phyloP scores from a whole-genome alignment of 1,284 basidiomycete species.

The Polyporus tsugae region DNA sequence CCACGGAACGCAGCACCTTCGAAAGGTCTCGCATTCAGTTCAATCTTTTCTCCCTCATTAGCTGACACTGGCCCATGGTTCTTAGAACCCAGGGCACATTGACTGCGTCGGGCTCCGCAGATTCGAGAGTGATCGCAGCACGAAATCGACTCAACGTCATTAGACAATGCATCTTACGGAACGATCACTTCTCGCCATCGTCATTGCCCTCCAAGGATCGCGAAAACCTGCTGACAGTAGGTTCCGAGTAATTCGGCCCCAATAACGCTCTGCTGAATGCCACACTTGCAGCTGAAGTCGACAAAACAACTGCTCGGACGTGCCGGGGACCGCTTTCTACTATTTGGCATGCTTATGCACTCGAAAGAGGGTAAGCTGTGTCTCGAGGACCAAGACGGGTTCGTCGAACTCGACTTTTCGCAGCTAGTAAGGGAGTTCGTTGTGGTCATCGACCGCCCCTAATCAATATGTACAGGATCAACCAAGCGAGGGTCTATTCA shows the following conservation, averaged over 20 bases:
- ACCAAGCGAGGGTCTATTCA: slow-evolving; percentile 96
- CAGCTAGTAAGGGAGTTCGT: slow-evolving; percentile 70
- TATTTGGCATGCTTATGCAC: slow-evolving; percentile 93
- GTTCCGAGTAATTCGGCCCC: slow-evolving; percentile 8
- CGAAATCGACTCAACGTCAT: slow-evolving; percentile 89
- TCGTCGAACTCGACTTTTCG: slow-evolving; percentile 89
- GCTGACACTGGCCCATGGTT: not conserved
- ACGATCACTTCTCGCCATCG: slow-evolving; percentile 96
- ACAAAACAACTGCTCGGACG: slow-evolving; percentile 97
- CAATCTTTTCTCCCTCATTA: slow-evolving; percentile 1
- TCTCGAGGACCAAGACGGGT: slow-evolving; percentile 94
- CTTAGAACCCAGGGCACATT: slow-evolving; percentile 56
- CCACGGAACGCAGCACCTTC: slow-evolving; percentile 84
- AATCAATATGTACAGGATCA: slow-evolving; percentile 66
- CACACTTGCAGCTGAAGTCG: slow-evolving; percentile 77
- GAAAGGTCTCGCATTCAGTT: slow-evolving; percentile 64
- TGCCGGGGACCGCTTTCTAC: slow-evolving; percentile 88
- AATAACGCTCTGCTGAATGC: slow-evolving; percentile 4
- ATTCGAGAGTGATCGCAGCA: slow-evolving; percentile 78
- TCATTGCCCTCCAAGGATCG: slow-evolving; percentile 88
- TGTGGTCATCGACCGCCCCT: slow-evolving; percentile 15
- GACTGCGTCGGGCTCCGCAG: slow-evolving; percentile 80
- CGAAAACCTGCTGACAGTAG: slow-evolving; percentile 86
- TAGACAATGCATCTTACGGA: slow-evolving; percentile 88
- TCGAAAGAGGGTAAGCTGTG: slow-evolving; percentile 91